Base-by-base conservation (phyloP, 2,329 filamentous ascomycete genomes). In the Alternaria brassicicola region DNA sequence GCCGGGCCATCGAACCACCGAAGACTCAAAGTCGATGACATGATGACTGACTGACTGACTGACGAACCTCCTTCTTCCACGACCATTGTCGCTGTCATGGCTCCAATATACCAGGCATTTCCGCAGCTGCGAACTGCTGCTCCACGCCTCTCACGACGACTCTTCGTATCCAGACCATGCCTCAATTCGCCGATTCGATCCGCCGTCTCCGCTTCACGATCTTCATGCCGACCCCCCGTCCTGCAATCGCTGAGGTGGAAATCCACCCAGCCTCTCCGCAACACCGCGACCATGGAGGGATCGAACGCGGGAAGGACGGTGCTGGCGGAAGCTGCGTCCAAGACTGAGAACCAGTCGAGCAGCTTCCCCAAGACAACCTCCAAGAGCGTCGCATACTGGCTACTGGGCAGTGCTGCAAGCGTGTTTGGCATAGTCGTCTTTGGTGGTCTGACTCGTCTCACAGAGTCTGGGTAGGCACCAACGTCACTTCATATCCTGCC, bases 361-460 rank as follows among this genome's bases (percentile, higher is more conserved):
- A 75, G 72, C 67, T 86, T 84, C 68, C 85, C 85, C 17, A 78
- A 90, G 68, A 86, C 85, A 9, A 92, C 86, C 65, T 86, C 88
- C 57, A 95, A 91, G 78, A 81, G 82, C 9, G 93, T 97, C 42
- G 95, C 89, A 59, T 94, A 94, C 81, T 99, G 93, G 93, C 85
- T 99, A 43, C 81, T 99, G 55, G 94, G 88, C 45, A 97, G 93
- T 68, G 93, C 95, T 1, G 90, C 87, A 41, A 96, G 92, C 76
- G 95, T 98, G 51, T 99, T 98, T 79, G 95, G 95, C 59, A 97
- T 99, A 70, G 93, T 99, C 50, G 87, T 99, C 42, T 96, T 96
- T 78, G 95, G 95, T 57, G 95, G 95, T 6, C 83, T 99, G 68
- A 99, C 95, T 28, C 85, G 95, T 58, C 83, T 99, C 67, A 99